These are phyloP conservation scores for Thalassiosira exigua DNA, from an alignment of 352 stramenopile species.

Conservation along the genomic window DNA sequence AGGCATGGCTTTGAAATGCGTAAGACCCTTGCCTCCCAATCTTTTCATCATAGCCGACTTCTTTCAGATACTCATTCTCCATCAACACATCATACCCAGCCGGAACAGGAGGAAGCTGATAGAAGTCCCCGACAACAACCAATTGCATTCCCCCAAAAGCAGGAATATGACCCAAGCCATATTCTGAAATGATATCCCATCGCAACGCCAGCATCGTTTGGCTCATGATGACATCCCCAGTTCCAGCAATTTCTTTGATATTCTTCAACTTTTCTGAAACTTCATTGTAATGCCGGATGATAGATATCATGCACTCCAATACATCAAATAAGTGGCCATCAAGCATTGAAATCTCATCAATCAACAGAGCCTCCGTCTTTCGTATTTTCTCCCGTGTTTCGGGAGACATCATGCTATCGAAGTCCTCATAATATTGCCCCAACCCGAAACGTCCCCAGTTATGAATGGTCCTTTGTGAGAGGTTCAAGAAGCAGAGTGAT, in stretches of 20 bases:
- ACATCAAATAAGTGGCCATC: constrained; percentile 75
- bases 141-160: constrained; percentile 93
- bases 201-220: constrained; percentile 47
- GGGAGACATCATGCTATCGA: constrained; percentile 49
- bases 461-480: constrained; percentile 89
- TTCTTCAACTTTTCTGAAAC: constrained; percentile 31
- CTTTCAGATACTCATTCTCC: constrained; percentile 31
- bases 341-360: constrained; percentile 95
- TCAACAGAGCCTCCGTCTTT: constrained; percentile 80
- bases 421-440: constrained; percentile 64
- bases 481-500: constrained; percentile 10
- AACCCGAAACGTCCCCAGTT: constrained; percentile 89
- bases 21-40: constrained; percentile 34
- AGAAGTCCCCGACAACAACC: constrained; percentile 95
- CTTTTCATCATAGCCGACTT: constrained; percentile 35
- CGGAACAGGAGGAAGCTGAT: constrained; percentile 92
- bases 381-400: constrained; percentile 38
- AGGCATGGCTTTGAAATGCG: constrained; percentile 47
- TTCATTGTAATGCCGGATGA: constrained; percentile 81
- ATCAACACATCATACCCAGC: constrained; percentile 31
- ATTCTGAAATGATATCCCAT: constrained; percentile 36
- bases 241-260: constrained; percentile 31
- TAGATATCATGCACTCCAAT: constrained; percentile 78
- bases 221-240: constrained; percentile 15
- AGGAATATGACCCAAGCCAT: constrained; percentile 43